Evolutionary conservation across 495 filamentous ascomycete genomes (phyloP).

Genomic region (Penicillium chermesinum): DNA sequence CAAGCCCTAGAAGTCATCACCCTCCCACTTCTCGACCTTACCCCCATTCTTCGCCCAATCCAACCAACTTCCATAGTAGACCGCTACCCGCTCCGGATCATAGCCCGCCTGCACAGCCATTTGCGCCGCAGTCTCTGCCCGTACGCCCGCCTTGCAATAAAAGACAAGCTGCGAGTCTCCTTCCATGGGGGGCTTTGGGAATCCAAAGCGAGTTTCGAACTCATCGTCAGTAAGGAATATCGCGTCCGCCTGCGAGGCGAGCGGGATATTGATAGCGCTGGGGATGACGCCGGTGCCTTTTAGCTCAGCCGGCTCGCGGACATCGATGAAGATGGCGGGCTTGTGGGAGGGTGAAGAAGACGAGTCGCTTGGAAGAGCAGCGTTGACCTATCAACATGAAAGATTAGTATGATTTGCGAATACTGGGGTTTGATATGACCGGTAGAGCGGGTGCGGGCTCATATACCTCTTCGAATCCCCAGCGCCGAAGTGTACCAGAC

Average conservation of each 20-base stretch:
- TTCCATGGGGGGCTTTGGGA: conserved; percentile 34
- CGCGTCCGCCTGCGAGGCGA: conserved; percentile 70
- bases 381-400: conserved; percentile 29
- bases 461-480: conserved; percentile 44
- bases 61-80: conserved; percentile 85
- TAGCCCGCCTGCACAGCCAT: conserved; percentile 75
- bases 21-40: conserved; percentile 49
- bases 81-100: conserved; percentile 60
- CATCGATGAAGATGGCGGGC: conserved; percentile 52
- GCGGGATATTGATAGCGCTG: conserved; percentile 69
- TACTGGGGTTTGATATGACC: background rate
- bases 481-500: conserved; percentile 19
- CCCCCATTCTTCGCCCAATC: conserved; percentile 77
- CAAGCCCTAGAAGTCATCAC: conserved; percentile 18
- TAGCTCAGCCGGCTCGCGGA: conserved; percentile 82
- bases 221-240: conserved; percentile 68
- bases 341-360: conserved; percentile 21
- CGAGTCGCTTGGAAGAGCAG: conserved; percentile 27
- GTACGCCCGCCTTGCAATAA: conserved; percentile 88
- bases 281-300: conserved; percentile 68
- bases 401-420: background rate
- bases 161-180: conserved; percentile 56
- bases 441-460: background rate
- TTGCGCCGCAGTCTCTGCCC: conserved; percentile 73
- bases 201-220: conserved; percentile 55